Evolutionary conservation across 2,329 filamentous ascomycete genomes (phyloP).

Genomic region (Lecanicillium sp.): DNA sequence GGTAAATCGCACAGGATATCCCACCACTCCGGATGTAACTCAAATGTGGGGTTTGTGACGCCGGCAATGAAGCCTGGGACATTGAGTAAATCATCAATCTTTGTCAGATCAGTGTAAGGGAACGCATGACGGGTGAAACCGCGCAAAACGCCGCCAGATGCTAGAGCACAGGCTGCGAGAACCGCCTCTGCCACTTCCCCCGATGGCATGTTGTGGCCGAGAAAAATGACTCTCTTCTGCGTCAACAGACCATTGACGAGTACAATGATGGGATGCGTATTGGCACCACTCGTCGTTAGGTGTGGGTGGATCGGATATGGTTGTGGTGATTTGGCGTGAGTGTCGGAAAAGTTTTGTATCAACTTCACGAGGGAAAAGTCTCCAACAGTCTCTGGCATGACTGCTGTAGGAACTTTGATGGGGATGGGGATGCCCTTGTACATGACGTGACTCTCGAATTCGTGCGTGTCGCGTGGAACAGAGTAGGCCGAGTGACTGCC

Average conservation of each 20-base stretch:
- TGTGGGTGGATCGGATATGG: constrained; percentile 84
- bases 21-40: constrained; percentile 96
- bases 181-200: constrained; percentile 98
- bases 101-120: constrained; percentile 95
- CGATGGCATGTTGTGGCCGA: constrained; percentile 91
- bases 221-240: constrained; percentile 92
- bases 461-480: constrained; percentile 89
- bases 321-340: constrained; percentile 76
- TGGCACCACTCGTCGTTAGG: constrained; percentile 82
- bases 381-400: constrained; percentile 92
- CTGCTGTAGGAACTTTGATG: constrained; percentile 89
- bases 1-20: constrained; percentile 91
- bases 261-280: constrained; percentile 91
- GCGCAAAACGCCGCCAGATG: constrained; percentile 82
- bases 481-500: constrained; percentile 55
- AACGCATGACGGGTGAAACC: constrained; percentile 96
- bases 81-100: constrained; percentile 92
- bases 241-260: constrained; percentile 91
- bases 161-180: constrained; percentile 88
- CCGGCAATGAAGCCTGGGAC: constrained; percentile 97
- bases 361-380: constrained; percentile 97
- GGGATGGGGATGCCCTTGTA: constrained; percentile 97
- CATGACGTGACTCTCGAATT: constrained; percentile 91
- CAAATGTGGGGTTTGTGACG: constrained; percentile 95
- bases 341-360: constrained; percentile 84